phyloP scores from a whole-genome alignment of 768 basidiomycete genomes.

The Podaxis carcinomalis region DNA sequence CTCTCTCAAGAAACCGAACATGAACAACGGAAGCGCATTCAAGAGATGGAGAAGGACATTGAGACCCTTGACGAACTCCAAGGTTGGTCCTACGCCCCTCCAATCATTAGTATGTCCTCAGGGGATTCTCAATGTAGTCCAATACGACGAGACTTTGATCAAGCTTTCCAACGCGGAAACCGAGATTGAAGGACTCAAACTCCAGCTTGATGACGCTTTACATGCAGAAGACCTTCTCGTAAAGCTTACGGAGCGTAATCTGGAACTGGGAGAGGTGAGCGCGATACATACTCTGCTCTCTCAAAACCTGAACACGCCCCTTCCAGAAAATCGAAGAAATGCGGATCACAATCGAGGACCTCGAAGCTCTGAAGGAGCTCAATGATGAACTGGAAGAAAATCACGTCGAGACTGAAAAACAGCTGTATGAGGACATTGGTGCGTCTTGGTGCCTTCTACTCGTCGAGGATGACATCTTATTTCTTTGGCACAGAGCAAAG shows the following conservation, averaged over 20 bases:
- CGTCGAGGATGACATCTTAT: neutral
- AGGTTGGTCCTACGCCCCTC: slow-evolving; percentile 36
- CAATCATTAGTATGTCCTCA: neutral
- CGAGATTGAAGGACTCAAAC: slow-evolving; percentile 90
- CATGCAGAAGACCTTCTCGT: slow-evolving; percentile 97
- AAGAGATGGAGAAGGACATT: slow-evolving; percentile 89
- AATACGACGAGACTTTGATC: slow-evolving; percentile 75
- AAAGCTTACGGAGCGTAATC: slow-evolving; percentile 89
- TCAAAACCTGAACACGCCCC: neutral
- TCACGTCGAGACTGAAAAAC: slow-evolving; percentile 90
- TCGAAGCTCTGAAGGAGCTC: slow-evolving; percentile 93
- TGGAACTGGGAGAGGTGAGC: slow-evolving; percentile 82
- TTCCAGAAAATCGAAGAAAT: slow-evolving; percentile 94
- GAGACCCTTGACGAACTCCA: slow-evolving; percentile 75
- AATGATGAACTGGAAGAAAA: slow-evolving; percentile 97
- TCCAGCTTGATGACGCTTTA: slow-evolving; percentile 91
- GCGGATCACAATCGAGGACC: slow-evolving; percentile 92
- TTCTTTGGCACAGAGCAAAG: slow-evolving; percentile 43
- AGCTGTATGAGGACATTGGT: slow-evolving; percentile 88
- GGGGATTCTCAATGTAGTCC: slow-evolving; percentile 37
- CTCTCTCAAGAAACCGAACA: slow-evolving; percentile 83
- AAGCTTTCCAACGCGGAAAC: slow-evolving; percentile 86
- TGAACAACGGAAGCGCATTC: slow-evolving; percentile 74
- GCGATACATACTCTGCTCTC: neutral
- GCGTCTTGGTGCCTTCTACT: slow-evolving; percentile 17